Conservation (phyloP, 2,329 filamentous ascomycete genomes). For the Neofusicoccum parvum region DNA sequence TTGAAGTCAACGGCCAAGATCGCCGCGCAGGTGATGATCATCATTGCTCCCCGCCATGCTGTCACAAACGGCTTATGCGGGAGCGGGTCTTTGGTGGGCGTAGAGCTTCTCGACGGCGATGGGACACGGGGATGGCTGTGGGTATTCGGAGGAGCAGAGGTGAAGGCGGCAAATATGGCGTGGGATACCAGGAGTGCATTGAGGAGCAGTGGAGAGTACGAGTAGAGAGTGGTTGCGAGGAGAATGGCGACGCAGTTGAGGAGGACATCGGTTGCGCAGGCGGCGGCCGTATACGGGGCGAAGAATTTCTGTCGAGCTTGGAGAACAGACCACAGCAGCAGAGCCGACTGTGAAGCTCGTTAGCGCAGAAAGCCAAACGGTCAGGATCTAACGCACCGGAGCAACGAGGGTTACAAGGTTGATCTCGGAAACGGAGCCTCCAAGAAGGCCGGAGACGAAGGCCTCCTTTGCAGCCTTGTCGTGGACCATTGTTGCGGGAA, state of each 20-base stretch:
- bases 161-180: conserved; percentile 63
- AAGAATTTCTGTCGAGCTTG: conserved; percentile 86
- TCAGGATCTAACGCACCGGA: conserved; percentile 61
- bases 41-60: conserved; percentile 86
- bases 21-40: conserved; percentile 83
- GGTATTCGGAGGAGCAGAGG: conserved; percentile 30
- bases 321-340: conserved; percentile 85
- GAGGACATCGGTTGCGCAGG: conserved; percentile 77
- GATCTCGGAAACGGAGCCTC: conserved; percentile 82
- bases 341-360: conserved; percentile 63
- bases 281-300: conserved; percentile 66
- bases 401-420: conserved; percentile 83
- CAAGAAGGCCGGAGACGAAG: conserved; percentile 88
- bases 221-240: conserved; percentile 84
- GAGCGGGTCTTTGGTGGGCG: conserved; percentile 51
- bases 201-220: conserved; percentile 71
- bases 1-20: conserved; percentile 97
- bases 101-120: conserved; percentile 29
- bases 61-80: conserved; percentile 92
- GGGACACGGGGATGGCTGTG: conserved; percentile 27
- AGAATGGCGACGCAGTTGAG: conserved; percentile 83
- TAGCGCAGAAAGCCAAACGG: conserved; percentile 23
- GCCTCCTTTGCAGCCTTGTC: conserved; percentile 95
- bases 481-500: conserved; percentile 20
- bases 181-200: conserved; percentile 74